Base-by-base conservation (phyloP, 2,329 filamentous ascomycete species). In the Trichophyton verrucosum region DNA sequence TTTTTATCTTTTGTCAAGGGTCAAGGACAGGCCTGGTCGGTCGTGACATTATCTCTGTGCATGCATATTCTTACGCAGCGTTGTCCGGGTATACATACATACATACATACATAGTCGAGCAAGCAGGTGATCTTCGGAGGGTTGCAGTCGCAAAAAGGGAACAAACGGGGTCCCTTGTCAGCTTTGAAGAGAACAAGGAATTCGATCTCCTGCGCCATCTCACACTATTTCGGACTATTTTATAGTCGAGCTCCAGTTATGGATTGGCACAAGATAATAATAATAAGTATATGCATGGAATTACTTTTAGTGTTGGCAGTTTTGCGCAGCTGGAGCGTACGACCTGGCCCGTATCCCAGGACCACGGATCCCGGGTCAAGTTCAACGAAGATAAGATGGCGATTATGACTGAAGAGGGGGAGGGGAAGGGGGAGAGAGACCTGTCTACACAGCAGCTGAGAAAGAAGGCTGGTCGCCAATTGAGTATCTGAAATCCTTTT, bases 151-250 rank as follows among this genome's bases (percentile, higher is more conserved):
- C 11, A 27, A 8, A 24, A 24, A 55, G 20, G 27, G 49, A 33
- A 17, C n/a, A 17, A 44, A 17, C 24, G 24, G n/a, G 40, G 2
- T 2, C 9, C 40, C 40, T 15, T 44, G 40, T 15, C 15, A 44
- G 13, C 40, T 4, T 15, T 44, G 13, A 3, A 44, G n/a, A 17
- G 6, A 44, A 44, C 13, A 44, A 44, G 40, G n/a, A n/a, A n/a
- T 55, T 3, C 49, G 24, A 33, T 33, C 49, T n/a, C 15, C 49
- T 33, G 49, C 30, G 49, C 49, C 49, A 55, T 33, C 49, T 36
- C 27, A 15, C 49, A 55, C 49, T 55, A 55, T 55, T 55, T 36
- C 49, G 49, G 30, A 55, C 49, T 55, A 55, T 55, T 27, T 47
- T 53, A 36, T 55, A 27, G 30, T 15, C 49, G 2, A 13, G 6